Base-by-base conservation (phyloP, 1,139 yeast genomes). In the Kurtzmaniella quercitrusa region DNA sequence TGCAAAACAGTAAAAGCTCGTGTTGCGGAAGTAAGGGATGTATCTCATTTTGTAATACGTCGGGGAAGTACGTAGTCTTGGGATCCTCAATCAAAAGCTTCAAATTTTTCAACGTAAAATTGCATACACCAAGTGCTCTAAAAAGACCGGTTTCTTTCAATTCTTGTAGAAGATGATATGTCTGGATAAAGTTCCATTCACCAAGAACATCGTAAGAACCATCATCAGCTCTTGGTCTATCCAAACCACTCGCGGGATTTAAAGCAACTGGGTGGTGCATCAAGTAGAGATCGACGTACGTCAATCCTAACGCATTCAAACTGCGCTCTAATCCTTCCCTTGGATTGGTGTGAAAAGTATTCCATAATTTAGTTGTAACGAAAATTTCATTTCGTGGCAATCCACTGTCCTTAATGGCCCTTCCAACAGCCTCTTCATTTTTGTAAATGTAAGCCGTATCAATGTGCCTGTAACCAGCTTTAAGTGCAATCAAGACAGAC, bases 11-110 rank as follows among this genome's bases (percentile, higher is more conserved):
- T 2, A 80, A 78, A 42, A 84, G 61, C 38, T 84, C 54, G 40
- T 73, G 60, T 52, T 75, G 65, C 47, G 76, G 66, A 50, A 84
- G 70, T 56, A 81, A 81, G 1, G 89, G 81, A 57, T 74, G 77
- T 62, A 65, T 82, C 58, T 85, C 93, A 51, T 84, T 80, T 61
- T 85, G 93, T 59, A 83, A 78, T 35, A 82, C 82, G 39, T 68
- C 76, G 1, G 91, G 91, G 47, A 69, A 70, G 45, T 72, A 56
- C 49, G 65, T 74, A 47, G 71, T 59, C 48, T 66, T 69, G 39
- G 79, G 73, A 39, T 63, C 50, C 39, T 63, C 61, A 42, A 73
- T 52, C 18, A 82, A 55, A 37, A 59, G 59, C 48, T 82, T 66
- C 46, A 84, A 61, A 48, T 80, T 76, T 37, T 65, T 65, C 5